Base-by-base conservation (phyloP, 495 filamentous ascomycete species). In the Monascus purpureus region DNA sequence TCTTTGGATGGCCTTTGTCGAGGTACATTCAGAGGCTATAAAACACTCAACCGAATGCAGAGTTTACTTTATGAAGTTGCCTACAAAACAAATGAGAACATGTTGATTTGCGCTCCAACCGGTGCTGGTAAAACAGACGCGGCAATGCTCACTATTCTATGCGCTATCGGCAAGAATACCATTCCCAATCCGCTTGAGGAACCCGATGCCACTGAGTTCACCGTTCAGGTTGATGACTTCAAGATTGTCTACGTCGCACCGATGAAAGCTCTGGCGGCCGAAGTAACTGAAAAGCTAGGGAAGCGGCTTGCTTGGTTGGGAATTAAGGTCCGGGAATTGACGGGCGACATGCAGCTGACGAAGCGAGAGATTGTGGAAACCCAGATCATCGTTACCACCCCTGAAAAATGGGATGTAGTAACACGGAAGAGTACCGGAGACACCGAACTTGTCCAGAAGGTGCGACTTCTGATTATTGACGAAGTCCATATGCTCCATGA, bases 401-500 rank as follows among this genome's bases (percentile, higher is more conserved):
- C 90, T 30, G 90, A 99, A 53, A 99, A 99, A 63, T 99, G 90
- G 90, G 90, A 99, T 57, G 88, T 96, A 8, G 80, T 96, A 19
- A 99, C 90, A 7, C 68, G 90, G 26, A 99, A 96, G 54, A 88
- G 90, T 29, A 94, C 84, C 1, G 90, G 90, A 2, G 90, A 99
- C 48, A 96, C 92, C 4, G 92, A 95, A 48, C 69, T 99, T 8
- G 90, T 96, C 2, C 90, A 96, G 45, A 97, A 99, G 45, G 90
- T 99, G 8, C 73, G 90, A 12, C 61, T 99, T 17, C 69, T 99
- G 31, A 96, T 99, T 41, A 94, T 99, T 46, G 90, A 99, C 53
- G 90, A 99, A 57, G 90, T 99, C 2, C 90, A 99, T 45, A 99
- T 99, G 90, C 76, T 99, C 41, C 90, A 99, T 46, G 90, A 99